Percentiles rank a stretch among this genome's conserved stretches.
Evolutionary conservation across 495 filamentous ascomycete genomes (phyloP).

Genomic region (Penicillium coprophilum): DNA sequence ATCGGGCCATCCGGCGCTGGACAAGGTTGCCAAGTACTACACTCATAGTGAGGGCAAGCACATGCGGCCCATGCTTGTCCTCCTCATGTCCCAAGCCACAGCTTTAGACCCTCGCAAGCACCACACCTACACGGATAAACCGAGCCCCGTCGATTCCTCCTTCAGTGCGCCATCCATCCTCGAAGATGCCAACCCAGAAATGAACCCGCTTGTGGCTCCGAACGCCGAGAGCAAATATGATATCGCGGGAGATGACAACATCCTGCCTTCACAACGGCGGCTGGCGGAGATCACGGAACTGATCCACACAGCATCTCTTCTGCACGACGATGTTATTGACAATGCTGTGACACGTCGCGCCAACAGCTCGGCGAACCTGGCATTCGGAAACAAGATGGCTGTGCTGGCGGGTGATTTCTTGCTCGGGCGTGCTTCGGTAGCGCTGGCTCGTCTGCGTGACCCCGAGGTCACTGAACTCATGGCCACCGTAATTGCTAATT

Average conservation of each 20-base stretch:
- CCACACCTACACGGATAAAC: conserved; percentile 36
- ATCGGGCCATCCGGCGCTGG: conserved; percentile 88
- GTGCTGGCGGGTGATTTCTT: conserved; percentile 95
- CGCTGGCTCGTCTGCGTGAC: conserved; percentile 83
- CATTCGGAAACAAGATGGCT: conserved; percentile 98
- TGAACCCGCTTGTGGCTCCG: conserved; percentile 50
- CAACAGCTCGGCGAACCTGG: conserved; percentile 81
- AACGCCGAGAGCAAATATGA: conserved; percentile 50
- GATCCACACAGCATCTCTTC: conserved; percentile 91
- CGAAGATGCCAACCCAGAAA: conserved; percentile 77
- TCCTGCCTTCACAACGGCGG: conserved; percentile 87
- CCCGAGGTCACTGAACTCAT: conserved; percentile 93
- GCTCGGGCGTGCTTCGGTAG: conserved; percentile 88
- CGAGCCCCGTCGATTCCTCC: conserved; percentile 64
- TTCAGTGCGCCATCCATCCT: conserved; percentile 75
- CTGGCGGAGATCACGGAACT: conserved; percentile 96
- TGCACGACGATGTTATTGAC: conserved; percentile 98
- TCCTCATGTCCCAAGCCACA: conserved; percentile 94
- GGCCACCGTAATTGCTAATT: conserved; percentile 93
- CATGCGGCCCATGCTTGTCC: conserved; percentile 86
- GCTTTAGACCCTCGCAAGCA: conserved; percentile 68
- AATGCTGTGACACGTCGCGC: conserved; percentile 80
- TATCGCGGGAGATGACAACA: conserved; percentile 60
- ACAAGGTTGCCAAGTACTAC: conserved; percentile 97
- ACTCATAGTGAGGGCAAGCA: conserved; percentile 97